phyloP scores from a whole-genome alignment of 208 protist species.

The Polymyxa betae region DNA sequence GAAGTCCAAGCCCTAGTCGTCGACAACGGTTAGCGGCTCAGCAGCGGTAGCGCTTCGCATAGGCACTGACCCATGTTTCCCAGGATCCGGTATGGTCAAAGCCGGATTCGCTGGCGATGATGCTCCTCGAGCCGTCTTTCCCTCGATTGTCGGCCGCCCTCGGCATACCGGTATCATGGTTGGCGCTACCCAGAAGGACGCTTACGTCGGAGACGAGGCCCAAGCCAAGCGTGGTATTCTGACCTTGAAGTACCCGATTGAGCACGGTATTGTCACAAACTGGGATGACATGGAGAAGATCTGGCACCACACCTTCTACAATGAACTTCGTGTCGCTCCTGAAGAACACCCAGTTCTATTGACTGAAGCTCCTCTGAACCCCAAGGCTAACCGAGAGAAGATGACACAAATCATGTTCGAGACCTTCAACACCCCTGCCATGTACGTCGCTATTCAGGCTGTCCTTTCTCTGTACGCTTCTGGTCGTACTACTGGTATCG shows the following conservation, averaged over 20 bases:
- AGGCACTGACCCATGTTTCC: not conserved
- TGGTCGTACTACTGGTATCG: slow-evolving; percentile 83
- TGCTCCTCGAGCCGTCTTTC: slow-evolving; percentile 91
- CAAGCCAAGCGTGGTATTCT: slow-evolving; percentile 89
- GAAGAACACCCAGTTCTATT: slow-evolving; percentile 94
- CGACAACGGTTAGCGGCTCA: slow-evolving; percentile 74
- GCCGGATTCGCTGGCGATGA: slow-evolving; percentile 94
- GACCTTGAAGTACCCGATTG: slow-evolving; percentile 88
- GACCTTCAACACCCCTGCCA: slow-evolving; percentile 79
- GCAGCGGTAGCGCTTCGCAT: not conserved
- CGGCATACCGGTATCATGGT: slow-evolving; percentile 90
- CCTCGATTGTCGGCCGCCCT: slow-evolving; percentile 90
- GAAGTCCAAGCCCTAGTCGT: slow-evolving; percentile 83
- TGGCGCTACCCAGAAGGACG: slow-evolving; percentile 89
- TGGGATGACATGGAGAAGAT: slow-evolving; percentile 96
- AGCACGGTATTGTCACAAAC: slow-evolving; percentile 88
- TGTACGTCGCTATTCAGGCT: slow-evolving; percentile 89
- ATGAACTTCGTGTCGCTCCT: slow-evolving; percentile 93
- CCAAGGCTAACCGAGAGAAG: slow-evolving; percentile 85
- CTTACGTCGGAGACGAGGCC: slow-evolving; percentile 89
- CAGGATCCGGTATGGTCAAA: slow-evolving; percentile 81
- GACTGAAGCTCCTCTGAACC: slow-evolving; percentile 85
- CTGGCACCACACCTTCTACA: slow-evolving; percentile 97
- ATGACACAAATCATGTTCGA: slow-evolving; percentile 87
- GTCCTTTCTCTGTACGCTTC: slow-evolving; percentile 91